phyloP scores from a whole-genome alignment of 768 basidiomycete species.

The Candolleomyces aberdarensis region DNA sequence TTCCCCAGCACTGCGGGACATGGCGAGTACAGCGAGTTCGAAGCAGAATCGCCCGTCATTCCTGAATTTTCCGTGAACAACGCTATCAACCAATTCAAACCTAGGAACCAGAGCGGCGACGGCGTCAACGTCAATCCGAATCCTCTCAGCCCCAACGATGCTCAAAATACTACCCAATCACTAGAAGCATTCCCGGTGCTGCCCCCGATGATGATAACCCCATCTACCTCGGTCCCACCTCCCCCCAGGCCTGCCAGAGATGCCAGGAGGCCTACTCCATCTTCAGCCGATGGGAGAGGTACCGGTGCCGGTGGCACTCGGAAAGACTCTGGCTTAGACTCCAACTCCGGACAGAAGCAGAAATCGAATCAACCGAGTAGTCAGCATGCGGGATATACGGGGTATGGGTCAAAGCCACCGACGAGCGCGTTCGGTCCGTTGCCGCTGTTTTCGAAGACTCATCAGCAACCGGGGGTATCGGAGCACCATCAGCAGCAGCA shows the following conservation, averaged over 20 bases:
- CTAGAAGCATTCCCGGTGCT: conserved; percentile 3
- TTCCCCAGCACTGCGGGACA: conserved; percentile 3
- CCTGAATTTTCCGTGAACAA: conserved; percentile 48
- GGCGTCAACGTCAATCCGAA: neutral
- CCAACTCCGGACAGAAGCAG: neutral
- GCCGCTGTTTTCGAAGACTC: neutral
- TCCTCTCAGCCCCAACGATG: neutral
- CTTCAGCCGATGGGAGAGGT: neutral
- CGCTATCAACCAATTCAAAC: conserved; percentile 43
- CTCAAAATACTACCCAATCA: conserved; percentile 4
- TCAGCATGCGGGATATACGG: neutral
- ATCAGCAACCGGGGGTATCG: neutral
- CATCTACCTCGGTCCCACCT: conserved; percentile 21
- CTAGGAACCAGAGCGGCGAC: conserved; percentile 12
- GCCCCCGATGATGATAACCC: neutral
- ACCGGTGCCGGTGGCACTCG: conserved; percentile 13
- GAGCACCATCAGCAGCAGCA: neutral
- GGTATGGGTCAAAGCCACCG: conserved; percentile 1
- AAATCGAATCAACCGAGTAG: neutral
- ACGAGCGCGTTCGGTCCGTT: neutral
- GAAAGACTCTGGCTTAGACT: conserved; percentile 9
- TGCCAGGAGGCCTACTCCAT: conserved; percentile 19
- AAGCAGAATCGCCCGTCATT: conserved; percentile 38
- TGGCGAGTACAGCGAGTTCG: neutral
- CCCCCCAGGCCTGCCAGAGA: conserved; percentile 27